Conservation (phyloP, 2,329 filamentous ascomycete species). For the Didymella arachidicola region DNA sequence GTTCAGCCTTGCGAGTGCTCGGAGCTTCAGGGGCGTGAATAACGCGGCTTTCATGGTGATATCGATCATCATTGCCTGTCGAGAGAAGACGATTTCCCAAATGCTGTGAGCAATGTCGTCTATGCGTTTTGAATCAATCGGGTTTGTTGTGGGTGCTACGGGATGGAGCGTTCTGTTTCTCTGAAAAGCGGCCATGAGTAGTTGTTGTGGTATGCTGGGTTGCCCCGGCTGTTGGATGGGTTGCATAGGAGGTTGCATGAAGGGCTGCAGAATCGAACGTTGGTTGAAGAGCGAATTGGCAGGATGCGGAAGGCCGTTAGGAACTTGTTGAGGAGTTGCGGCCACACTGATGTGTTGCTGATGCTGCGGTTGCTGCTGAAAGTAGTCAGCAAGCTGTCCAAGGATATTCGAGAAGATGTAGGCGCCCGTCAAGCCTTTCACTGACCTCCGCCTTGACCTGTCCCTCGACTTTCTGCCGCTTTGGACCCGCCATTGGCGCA, state of each 20-base stretch:
- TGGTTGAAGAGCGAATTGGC: neutral
- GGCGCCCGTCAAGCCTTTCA: neutral
- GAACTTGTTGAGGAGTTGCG: neutral
- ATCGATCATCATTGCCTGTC: conserved; percentile 8
- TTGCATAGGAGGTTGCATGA: neutral
- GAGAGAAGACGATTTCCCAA: conserved; percentile 25
- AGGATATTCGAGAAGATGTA: neutral
- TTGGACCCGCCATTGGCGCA: neutral
- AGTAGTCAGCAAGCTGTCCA: neutral
- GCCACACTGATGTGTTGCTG: neutral
- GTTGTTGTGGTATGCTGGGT: neutral
- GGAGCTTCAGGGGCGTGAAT: conserved; percentile 21
- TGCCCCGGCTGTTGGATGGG: neutral
- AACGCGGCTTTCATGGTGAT: conserved; percentile 19
- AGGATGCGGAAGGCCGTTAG: neutral
- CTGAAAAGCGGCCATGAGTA: neutral
- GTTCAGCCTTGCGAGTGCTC: conserved; percentile 28
- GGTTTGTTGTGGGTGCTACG: neutral
- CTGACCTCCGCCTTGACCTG: conserved; percentile 10
- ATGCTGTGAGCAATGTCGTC: conserved; percentile 22
- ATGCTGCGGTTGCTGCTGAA: neutral
- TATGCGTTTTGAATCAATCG: neutral
- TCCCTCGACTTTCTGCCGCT: conserved; percentile 10
- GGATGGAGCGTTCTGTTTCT: neutral
- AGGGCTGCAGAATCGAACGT: neutral